These are phyloP conservation scores for Nitzschia sp. DNA, from an alignment of 108 stramenopile genomes.

Conservation along the genomic window DNA sequence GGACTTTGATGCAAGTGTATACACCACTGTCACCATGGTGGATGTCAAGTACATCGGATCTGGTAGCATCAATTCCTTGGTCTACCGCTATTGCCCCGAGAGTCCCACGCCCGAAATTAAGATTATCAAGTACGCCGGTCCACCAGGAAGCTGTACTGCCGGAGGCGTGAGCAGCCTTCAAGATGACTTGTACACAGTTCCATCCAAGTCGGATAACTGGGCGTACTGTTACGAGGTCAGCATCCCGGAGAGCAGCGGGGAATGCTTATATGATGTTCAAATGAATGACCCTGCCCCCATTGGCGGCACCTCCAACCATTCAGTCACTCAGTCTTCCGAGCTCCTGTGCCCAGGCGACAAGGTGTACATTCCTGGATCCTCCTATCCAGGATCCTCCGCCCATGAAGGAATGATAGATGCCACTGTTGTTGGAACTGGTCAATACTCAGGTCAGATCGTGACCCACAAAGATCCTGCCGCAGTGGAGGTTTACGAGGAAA, in stretches of 20 bases:
- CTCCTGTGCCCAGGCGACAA: neutral
- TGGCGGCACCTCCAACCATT: neutral
- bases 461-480: neutral
- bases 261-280: neutral
- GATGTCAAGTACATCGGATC: neutral
- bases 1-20: neutral
- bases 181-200: slow-evolving; percentile 1
- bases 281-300: neutral
- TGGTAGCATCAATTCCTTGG: neutral
- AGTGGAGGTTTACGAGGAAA: neutral
- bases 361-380: neutral
- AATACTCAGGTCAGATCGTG: neutral
- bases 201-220: neutral
- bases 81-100: slow-evolving; percentile 6
- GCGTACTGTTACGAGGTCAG: slow-evolving; percentile 1
- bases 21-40: neutral
- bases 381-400: neutral
- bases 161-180: neutral
- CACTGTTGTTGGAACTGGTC: neutral
- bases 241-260: neutral
- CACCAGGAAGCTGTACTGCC: neutral
- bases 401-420: neutral
- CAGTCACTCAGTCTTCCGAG: neutral
- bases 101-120: neutral
- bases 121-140: slow-evolving; percentile 9